Conservation (phyloP, 805 yeast genomes). For the Metschnikowia proteae region DNA sequence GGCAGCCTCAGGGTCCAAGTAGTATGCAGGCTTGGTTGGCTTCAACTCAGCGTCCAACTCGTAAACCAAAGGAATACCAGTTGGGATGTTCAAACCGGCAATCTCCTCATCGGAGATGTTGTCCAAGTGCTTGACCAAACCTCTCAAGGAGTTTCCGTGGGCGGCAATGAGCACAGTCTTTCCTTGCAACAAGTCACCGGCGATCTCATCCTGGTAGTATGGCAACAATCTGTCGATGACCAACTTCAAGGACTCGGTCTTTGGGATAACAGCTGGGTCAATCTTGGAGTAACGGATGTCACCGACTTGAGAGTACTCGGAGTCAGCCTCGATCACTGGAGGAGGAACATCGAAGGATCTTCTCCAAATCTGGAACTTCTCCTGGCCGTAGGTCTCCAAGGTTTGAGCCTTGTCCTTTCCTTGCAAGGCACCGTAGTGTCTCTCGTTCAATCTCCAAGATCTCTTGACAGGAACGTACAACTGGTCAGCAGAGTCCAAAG, state of each 20-base stretch:
- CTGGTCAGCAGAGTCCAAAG: conserved; percentile 83
- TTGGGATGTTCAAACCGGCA: conserved; percentile 94
- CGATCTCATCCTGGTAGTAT: conserved; percentile 91
- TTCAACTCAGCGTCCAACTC: conserved; percentile 83
- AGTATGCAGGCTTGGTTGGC: conserved; percentile 91
- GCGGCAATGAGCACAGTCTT: conserved; percentile 94
- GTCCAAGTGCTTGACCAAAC: conserved; percentile 92
- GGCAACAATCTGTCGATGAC: conserved; percentile 96
- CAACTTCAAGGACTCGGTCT: conserved; percentile 89
- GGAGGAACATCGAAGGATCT: conserved; percentile 97
- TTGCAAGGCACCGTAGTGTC: conserved; percentile 98
- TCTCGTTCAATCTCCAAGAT: conserved; percentile 97
- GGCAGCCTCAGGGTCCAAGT: conserved; percentile 99
- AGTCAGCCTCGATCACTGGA: conserved; percentile 73
- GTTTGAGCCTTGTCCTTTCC: conserved; percentile 98
- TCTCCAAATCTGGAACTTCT: conserved; percentile 95
- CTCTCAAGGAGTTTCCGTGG: conserved; percentile 98
- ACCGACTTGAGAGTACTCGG: conserved; percentile 78
- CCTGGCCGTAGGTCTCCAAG: conserved; percentile 81
- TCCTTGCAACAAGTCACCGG: conserved; percentile 76
- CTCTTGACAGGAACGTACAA: conserved; percentile 88
- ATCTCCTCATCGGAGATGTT: conserved; percentile 87
- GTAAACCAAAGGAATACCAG: conserved; percentile 97
- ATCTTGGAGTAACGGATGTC: conserved; percentile 82
- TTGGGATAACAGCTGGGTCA: conserved; percentile 85